Evolutionary conservation across 257 asterid genomes (phyloP).

Genomic region (Salvia splendens): DNA sequence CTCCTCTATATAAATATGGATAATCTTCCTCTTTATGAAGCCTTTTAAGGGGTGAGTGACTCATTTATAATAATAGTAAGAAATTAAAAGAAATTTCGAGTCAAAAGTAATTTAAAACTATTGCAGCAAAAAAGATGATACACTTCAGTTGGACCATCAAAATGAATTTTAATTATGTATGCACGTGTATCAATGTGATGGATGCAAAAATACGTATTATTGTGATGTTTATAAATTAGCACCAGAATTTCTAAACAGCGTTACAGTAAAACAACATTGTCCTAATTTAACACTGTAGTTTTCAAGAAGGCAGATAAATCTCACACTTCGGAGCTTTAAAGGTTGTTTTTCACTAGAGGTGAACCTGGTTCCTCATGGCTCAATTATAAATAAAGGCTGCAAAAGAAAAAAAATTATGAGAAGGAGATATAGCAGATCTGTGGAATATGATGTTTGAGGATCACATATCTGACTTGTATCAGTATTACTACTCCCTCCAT

Average conservation of each 20-base stretch:
- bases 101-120: no score
- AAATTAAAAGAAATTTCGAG: no score
- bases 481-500: no score
- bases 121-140: no score
- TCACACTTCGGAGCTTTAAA: conserved; percentile 21
- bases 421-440: neutral
- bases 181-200: no score
- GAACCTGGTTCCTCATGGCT: neutral
- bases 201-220: neutral
- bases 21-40: no score
- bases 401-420: neutral
- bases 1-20: no score
- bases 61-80: no score
- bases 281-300: conserved; percentile 28
- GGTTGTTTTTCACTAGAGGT: conserved; percentile 16
- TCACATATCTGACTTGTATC: neutral
- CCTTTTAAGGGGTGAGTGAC: no score
- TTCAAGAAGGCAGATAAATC: conserved; percentile 19
- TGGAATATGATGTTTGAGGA: neutral
- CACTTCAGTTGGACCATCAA: no score
- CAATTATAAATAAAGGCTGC: conserved; percentile 19
- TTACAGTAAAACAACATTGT: conserved; percentile 15
- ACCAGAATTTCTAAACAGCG: conserved; percentile 13
- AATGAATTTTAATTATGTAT: no score
- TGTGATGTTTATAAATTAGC: conserved; percentile 15